A percentile compares a stretch with the other conserved stretches of the same genome.
Evolutionary conservation across 2,329 filamentous ascomycete genomes (phyloP).

Genomic region (Apiospora pterosperma): DNA sequence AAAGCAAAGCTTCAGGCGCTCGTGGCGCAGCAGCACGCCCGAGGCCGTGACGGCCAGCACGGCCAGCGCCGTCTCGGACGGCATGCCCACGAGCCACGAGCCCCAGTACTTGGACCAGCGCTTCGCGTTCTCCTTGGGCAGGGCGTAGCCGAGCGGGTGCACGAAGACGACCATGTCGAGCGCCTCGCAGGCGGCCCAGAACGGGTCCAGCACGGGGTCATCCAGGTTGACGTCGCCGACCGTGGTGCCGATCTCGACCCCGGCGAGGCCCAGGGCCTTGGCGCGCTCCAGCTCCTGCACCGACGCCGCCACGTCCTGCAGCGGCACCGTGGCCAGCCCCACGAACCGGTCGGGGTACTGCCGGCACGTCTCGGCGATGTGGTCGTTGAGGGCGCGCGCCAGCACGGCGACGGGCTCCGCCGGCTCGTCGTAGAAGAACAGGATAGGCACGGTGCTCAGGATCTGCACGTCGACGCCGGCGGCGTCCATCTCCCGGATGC

Average conservation of each 20-base stretch:
- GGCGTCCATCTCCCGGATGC: conserved; percentile 30
- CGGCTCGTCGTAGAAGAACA: conserved; percentile 34
- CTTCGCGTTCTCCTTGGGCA: conserved; percentile 27
- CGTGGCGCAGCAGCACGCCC: conserved; percentile 27
- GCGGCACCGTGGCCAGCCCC: conserved; percentile 28
- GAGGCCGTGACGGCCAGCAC: conserved; percentile 28
- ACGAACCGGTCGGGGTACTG: conserved; percentile 25
- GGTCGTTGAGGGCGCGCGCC: conserved; percentile 28
- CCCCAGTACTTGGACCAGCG: conserved; percentile 31
- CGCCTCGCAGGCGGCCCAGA: conserved; percentile 30
- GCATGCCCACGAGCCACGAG: conserved; percentile 33
- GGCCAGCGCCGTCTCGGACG: conserved; percentile 31
- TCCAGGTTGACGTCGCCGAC: conserved; percentile 28
- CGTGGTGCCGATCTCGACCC: conserved; percentile 32
- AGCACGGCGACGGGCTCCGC: conserved; percentile 23
- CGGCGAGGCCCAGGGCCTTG: conserved; percentile 21
- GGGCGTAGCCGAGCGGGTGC: conserved; percentile 31
- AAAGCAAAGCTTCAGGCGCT: conserved; percentile 28
- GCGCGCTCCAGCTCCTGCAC: conserved; percentile 26
- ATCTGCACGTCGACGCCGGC: conserved; percentile 32
- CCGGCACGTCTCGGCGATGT: conserved; percentile 23
- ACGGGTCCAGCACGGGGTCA: conserved; percentile 22
- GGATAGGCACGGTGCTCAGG: conserved; percentile 31
- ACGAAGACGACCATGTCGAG: conserved; percentile 30
- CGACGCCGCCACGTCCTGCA: conserved; percentile 26